A percentile compares a stretch with the other conserved stretches of the same genome.
These are phyloP conservation scores for Aspergillus tamarii DNA, from an alignment of 2,329 filamentous ascomycete genomes.

Conservation along the genomic window DNA sequence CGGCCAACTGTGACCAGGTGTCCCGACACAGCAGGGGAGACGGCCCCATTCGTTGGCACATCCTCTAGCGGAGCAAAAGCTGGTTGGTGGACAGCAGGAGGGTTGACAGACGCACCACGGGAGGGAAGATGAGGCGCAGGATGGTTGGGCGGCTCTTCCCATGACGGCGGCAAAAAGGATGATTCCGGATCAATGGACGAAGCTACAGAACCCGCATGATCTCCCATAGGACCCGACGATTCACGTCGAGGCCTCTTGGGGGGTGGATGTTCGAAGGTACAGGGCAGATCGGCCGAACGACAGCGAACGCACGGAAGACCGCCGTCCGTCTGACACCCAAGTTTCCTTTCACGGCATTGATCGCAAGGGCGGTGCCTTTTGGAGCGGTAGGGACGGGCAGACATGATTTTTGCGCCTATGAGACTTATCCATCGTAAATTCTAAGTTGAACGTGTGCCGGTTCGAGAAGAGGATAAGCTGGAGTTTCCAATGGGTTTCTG, in stretches of 20 bases:
- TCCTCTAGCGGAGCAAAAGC: slow-evolving; percentile 15
- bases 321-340: slow-evolving; percentile 31
- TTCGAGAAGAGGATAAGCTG: not conserved
- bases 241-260: slow-evolving; percentile 25
- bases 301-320: slow-evolving; percentile 31
- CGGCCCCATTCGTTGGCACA: slow-evolving; percentile 12
- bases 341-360: slow-evolving; percentile 36
- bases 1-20: slow-evolving; percentile 23
- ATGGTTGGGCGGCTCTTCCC: slow-evolving; percentile 5
- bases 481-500: too few relatives aligned
- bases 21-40: slow-evolving; percentile 21
- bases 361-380: slow-evolving; percentile 39
- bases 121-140: slow-evolving; percentile 3
- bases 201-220: slow-evolving; percentile 13
- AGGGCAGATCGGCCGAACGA: slow-evolving; percentile 27
- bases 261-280: slow-evolving; percentile 29
- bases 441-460: not conserved
- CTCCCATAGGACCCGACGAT: slow-evolving; percentile 15
- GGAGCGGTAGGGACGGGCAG: slow-evolving; percentile 35
- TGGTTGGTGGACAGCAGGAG: not conserved
- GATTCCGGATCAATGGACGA: slow-evolving; percentile 8
- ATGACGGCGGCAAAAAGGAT: slow-evolving; percentile 9
- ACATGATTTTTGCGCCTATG: slow-evolving; percentile 16
- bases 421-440: slow-evolving; percentile 4
- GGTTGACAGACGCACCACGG: slow-evolving; percentile 5